These are phyloP conservation scores for Solioccasus polychromus DNA, from an alignment of 768 basidiomycete species.

Conservation along the genomic window DNA sequence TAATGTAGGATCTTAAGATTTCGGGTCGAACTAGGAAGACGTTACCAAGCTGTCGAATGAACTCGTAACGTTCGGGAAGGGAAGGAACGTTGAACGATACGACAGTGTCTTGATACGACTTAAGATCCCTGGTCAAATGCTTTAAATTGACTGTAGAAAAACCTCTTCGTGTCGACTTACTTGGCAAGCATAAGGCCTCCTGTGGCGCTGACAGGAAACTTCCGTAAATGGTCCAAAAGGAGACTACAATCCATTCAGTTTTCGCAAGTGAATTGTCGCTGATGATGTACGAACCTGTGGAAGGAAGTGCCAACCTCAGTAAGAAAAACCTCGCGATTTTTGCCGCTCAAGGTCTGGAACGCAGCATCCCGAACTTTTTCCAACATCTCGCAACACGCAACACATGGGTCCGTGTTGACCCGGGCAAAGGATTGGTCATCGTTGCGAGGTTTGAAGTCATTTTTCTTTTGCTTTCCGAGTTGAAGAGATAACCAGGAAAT, in stretches of 20 bases:
- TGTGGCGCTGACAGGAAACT: conserved; percentile 94
- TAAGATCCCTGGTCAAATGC: conserved; percentile 70
- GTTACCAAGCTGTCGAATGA: conserved; percentile 95
- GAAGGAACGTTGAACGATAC: conserved; percentile 78
- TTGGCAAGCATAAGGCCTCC: conserved; percentile 98
- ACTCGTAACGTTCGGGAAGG: conserved; percentile 93
- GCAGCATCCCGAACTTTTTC: conserved; percentile 79
- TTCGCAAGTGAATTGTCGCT: neutral
- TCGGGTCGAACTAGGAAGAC: conserved; percentile 96
- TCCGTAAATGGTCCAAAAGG: conserved; percentile 90
- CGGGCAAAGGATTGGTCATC: conserved; percentile 94
- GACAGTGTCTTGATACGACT: conserved; percentile 91
- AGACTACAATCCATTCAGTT: conserved; percentile 47
- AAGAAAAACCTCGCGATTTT: conserved; percentile 89
- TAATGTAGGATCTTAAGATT: conserved; percentile 92
- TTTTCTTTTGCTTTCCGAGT: conserved; percentile 90
- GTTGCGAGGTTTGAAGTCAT: conserved; percentile 95
- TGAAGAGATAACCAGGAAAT: conserved; percentile 71
- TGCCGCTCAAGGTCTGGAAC: conserved; percentile 78
- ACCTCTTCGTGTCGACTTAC: conserved; percentile 45
- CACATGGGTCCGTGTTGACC: conserved; percentile 92
- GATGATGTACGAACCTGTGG: conserved; percentile 58
- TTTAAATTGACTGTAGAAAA: neutral
- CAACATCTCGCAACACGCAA: conserved; percentile 79
- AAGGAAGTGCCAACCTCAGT: conserved; percentile 93